A percentile compares a stretch with the other conserved stretches of the same genome.
These are phyloP conservation scores for Sporothrix dimorphospora DNA, from an alignment of 2,329 filamentous ascomycete species.

Conservation along the genomic window DNA sequence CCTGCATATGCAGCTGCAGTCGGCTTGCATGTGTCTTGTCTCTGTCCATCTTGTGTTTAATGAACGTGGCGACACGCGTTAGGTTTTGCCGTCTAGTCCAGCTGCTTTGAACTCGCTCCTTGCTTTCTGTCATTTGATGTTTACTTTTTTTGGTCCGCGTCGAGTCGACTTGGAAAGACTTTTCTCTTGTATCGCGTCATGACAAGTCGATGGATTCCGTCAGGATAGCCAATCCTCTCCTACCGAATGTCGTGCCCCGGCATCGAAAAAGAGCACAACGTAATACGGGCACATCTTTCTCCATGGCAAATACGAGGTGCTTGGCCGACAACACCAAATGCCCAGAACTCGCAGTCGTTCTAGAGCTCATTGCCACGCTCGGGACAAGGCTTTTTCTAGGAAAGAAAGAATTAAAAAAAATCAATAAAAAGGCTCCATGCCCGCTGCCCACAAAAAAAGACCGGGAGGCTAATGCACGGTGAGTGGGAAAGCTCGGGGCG, in stretches of 20 bases:
- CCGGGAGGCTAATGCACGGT: constrained; percentile 16
- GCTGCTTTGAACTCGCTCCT: no score
- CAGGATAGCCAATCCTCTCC: not conserved
- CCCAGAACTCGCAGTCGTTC: not conserved
- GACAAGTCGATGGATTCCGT: not conserved
- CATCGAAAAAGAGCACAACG: not conserved
- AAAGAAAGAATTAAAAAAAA: not conserved
- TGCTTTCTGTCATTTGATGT: not conserved
- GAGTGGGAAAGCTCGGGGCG: constrained; percentile 3
- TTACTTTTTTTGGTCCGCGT: not conserved
- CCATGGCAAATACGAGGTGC: not conserved
- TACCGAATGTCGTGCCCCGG: not conserved
- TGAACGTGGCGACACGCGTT: constrained; percentile 1
- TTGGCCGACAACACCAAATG: not conserved
- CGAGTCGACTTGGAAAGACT: not conserved
- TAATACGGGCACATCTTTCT: not conserved
- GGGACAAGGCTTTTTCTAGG: not conserved
- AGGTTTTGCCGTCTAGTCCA: no score
- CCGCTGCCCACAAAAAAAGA: not conserved
- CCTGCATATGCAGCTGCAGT: not conserved
- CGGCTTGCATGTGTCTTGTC: not conserved
- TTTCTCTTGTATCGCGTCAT: not conserved
- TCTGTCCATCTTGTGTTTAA: not conserved
- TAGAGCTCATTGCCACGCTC: constrained; percentile 10
- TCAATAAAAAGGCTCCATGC: not conserved